Percentiles rank a stretch among this genome's conserved stretches.
Conservation (phyloP, 768 basidiomycete genomes). For the Hypholoma fasciculare region DNA sequence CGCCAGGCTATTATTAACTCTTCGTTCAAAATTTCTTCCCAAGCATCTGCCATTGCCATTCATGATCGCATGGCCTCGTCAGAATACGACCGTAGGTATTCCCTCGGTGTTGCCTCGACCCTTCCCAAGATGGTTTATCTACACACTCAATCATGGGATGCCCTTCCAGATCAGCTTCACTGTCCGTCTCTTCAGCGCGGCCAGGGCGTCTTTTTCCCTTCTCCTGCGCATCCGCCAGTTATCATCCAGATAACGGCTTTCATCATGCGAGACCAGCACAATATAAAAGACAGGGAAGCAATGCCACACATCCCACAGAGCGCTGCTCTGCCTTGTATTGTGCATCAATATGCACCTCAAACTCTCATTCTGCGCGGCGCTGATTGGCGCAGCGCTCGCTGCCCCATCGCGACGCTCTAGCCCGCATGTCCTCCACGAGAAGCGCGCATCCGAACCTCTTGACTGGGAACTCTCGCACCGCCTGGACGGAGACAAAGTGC, state of each 20-base stretch:
- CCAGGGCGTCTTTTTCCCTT: slow-evolving; percentile 2
- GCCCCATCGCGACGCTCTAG: slow-evolving; percentile 23
- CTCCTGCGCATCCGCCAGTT: not conserved
- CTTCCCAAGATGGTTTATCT: slow-evolving; percentile 10
- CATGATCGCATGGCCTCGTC: slow-evolving; percentile 7
- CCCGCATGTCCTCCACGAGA: slow-evolving; percentile 31
- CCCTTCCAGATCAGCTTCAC: not conserved
- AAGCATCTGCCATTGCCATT: slow-evolving; percentile 7
- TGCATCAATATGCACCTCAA: slow-evolving; percentile 17
- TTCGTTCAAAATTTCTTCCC: slow-evolving; percentile 9
- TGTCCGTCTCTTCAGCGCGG: slow-evolving; percentile 2
- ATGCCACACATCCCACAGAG: not conserved
- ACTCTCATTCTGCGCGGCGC: slow-evolving; percentile 13
- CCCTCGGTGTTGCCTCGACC: slow-evolving; percentile 17
- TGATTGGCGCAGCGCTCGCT: slow-evolving; percentile 20
- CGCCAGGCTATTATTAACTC: slow-evolving; percentile 6
- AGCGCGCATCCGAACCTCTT: slow-evolving; percentile 28
- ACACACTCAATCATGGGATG: slow-evolving; percentile 12
- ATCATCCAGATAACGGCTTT: not conserved
- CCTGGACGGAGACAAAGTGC: slow-evolving; percentile 26
- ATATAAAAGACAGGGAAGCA: slow-evolving; percentile 1
- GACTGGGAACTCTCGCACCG: slow-evolving; percentile 29
- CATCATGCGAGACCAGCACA: not conserved
- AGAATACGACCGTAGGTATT: slow-evolving; percentile 7
- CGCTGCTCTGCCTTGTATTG: not conserved